Base-by-base conservation (phyloP, 2,329 filamentous ascomycete species). In the Botryosphaeria agaves region DNA sequence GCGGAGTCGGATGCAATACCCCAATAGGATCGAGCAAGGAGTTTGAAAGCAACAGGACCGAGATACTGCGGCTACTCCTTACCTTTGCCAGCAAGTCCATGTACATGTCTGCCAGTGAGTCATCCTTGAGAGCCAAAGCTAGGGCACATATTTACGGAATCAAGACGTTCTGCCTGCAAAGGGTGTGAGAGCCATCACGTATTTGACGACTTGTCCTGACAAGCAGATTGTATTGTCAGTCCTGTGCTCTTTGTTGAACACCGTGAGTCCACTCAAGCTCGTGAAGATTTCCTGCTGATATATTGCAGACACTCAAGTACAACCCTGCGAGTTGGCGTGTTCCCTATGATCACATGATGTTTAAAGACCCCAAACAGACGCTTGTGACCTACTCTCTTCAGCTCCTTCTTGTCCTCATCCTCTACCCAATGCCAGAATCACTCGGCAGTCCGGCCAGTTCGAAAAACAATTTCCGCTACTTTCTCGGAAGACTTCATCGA, bases 401-500 rank as follows among this genome's bases (percentile, higher is more conserved):
- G 46, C 67, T 95, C 29, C 66, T 98, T n/a, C 66, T 98, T 14
- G 75, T 83, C 3, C 64, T 87, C 15, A 60, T 94, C 2, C 57
- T 94, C 5, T 94, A 94, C 46, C 81, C 85, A 1, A 79, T 93
- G 30, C 85, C 85, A 0, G 84, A 93, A 48, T 12, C 21, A 7
- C 66, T 70, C 33, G 64, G 69, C 11, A 69, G 67, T 28, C 68
- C 66, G 3, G 49, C 66, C 7, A 64, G 73, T 1, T 72, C 76
- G 5, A 92, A 91, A 59, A 98, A 98, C 51, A 87, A 76, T 46
- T 95, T 91, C 50, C 78, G 89, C 11, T 83, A 94, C 52, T 94
- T 91, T 41, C 69, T 93, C 18, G 82, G 89, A 18, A 72, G 87
- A 21, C 56, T 98, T 27, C 89, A 95, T 55, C 72, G 89, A 28